Conservation (phyloP, 208 protist genomes). For the Leishmania major region DNA sequence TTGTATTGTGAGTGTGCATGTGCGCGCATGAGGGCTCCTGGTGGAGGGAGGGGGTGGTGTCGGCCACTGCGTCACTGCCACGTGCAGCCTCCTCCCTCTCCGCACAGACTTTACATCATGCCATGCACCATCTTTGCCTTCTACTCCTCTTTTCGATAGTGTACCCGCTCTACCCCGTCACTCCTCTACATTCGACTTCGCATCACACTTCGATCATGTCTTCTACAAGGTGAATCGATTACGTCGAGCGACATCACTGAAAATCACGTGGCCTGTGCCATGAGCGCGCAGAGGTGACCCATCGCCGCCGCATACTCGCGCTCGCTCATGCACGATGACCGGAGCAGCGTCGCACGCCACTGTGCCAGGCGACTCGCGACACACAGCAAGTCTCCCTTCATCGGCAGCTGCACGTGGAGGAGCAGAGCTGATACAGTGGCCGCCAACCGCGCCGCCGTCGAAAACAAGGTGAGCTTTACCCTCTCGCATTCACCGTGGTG, state of each 20-base stretch:
- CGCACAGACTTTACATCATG: background rate
- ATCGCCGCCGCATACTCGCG: constrained; percentile 35
- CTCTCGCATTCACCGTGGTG: background rate
- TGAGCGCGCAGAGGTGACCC: constrained; percentile 31
- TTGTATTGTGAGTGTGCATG: background rate
- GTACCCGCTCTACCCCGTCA: background rate
- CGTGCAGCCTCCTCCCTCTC: background rate
- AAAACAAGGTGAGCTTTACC: background rate
- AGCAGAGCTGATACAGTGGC: constrained; percentile 38
- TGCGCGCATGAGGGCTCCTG: background rate
- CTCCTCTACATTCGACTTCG: too few species aligned
- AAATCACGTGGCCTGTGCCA: constrained; percentile 35
- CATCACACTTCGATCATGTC: background rate
- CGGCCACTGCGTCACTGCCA: background rate
- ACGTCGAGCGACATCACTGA: background rate
- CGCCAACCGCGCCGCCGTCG: constrained; percentile 23
- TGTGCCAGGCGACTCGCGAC: constrained; percentile 39
- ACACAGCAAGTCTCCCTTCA: constrained; percentile 55
- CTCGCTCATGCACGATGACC: constrained; percentile 13
- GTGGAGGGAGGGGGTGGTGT: background rate
- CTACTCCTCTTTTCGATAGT: background rate
- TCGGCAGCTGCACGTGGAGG: constrained; percentile 37
- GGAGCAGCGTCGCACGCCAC: constrained; percentile 17
- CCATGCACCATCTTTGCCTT: background rate
- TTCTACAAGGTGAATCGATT: background rate